Conservation (phyloP, 202 grass and related monocot genomes). For the Panicum virgatum region DNA sequence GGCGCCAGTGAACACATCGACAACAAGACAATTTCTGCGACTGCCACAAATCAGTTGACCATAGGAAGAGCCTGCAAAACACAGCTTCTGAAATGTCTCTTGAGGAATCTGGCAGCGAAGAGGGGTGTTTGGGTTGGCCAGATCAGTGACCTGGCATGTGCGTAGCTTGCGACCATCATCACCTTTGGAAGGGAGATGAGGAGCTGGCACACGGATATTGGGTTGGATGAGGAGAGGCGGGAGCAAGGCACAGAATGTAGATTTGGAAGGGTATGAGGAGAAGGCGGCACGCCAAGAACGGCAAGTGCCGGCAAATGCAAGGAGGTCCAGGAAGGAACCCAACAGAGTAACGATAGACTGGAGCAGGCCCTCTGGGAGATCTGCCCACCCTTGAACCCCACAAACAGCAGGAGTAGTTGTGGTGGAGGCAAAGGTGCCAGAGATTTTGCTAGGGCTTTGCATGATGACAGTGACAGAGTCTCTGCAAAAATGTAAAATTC, state of each 20-base stretch:
- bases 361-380: slow-evolving; percentile 52
- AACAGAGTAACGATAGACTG: slow-evolving; percentile 26
- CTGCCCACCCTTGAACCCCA: slow-evolving; percentile 36
- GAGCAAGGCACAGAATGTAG: slow-evolving; percentile 27
- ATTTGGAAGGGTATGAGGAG: slow-evolving; percentile 17
- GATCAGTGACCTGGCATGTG: slow-evolving; percentile 40
- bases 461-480: not conserved
- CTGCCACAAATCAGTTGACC: slow-evolving; percentile 54
- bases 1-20: slow-evolving; percentile 47
- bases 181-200: not conserved
- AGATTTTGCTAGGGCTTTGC: slow-evolving; percentile 28
- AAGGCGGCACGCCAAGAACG: slow-evolving; percentile 47
- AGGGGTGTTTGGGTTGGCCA: not conserved
- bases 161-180: not conserved
- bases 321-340: slow-evolving; percentile 35
- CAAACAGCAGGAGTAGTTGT: not conserved
- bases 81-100: slow-evolving; percentile 12
- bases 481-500: not conserved
- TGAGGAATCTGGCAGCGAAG: slow-evolving; percentile 28
- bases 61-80: slow-evolving; percentile 48
- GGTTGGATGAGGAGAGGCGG: slow-evolving; percentile 39
- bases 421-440: not conserved
- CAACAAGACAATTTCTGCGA: not conserved
- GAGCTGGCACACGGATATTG: not conserved
- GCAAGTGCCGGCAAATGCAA: slow-evolving; percentile 45